Conservation (phyloP, 352 stramenopile genomes). For the Pythium guiyangense region DNA sequence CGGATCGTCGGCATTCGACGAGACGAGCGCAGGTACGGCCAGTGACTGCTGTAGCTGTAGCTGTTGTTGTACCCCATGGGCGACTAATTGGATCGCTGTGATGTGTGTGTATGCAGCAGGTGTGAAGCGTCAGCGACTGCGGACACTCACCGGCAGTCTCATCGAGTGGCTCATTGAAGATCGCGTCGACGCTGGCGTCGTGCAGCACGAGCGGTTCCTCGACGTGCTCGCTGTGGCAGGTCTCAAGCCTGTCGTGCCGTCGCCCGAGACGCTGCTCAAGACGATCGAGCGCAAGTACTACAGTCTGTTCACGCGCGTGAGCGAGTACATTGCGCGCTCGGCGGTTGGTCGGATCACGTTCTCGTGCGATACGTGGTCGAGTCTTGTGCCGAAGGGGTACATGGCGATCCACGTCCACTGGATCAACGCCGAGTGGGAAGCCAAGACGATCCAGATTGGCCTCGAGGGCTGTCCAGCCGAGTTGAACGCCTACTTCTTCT, state of each 20-base stretch:
- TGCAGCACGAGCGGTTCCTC: conserved; percentile 68
- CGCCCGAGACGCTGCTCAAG: conserved; percentile 54
- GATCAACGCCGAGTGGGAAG: conserved; percentile 85
- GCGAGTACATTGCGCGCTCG: conserved; percentile 72
- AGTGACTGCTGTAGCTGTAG: conserved; percentile 29
- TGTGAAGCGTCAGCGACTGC: conserved; percentile 60
- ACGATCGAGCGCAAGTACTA: conserved; percentile 76
- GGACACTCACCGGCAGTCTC: conserved; percentile 52
- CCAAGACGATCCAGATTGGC: conserved; percentile 75
- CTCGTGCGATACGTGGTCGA: conserved; percentile 77
- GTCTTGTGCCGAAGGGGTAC: conserved; percentile 66
- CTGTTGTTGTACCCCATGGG: no score
- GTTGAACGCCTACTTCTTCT: conserved; percentile 75
- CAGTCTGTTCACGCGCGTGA: conserved; percentile 57
- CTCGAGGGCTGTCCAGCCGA: conserved; percentile 64
- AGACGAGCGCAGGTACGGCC: conserved; percentile 32
- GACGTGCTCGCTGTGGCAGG: conserved; percentile 48
- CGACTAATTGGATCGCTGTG: background rate
- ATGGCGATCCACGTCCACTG: conserved; percentile 75
- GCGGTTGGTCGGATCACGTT: conserved; percentile 68
- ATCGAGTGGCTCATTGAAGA: conserved; percentile 79
- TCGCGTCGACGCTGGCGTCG: conserved; percentile 53
- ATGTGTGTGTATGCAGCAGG: conserved; percentile 18
- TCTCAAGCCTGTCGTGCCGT: conserved; percentile 42
- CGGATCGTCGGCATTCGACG: conserved; percentile 34